These are phyloP conservation scores for Talaromyces nanjingensis DNA, from an alignment of 495 filamentous ascomycete genomes.

Conservation along the genomic window DNA sequence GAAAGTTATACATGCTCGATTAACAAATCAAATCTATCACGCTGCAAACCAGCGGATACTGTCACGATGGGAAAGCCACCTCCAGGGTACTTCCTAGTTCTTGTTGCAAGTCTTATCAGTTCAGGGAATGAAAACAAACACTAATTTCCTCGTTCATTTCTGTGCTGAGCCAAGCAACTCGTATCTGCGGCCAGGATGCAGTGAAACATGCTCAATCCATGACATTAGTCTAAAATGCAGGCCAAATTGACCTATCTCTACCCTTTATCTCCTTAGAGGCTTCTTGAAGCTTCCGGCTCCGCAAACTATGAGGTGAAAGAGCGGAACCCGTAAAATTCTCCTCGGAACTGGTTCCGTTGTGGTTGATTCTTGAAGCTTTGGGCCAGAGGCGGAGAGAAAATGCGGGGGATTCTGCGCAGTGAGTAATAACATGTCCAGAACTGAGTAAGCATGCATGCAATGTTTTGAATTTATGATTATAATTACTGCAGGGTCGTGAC, in stretches of 20 bases:
- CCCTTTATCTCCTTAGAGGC: background rate
- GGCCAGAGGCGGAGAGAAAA: background rate
- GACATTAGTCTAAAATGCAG: background rate
- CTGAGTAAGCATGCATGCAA: background rate
- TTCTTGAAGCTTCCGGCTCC: background rate
- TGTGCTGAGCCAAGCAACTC: too few relatives aligned
- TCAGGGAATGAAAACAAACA: background rate
- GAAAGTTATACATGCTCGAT: background rate
- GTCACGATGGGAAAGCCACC: background rate
- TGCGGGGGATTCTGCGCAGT: background rate
- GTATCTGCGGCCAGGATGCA: background rate
- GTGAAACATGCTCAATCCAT: background rate
- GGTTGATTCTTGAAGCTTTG: background rate
- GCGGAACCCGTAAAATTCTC: background rate
- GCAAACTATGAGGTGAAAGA: background rate
- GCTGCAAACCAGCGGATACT: background rate
- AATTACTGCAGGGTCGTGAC: background rate
- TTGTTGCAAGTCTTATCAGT: background rate
- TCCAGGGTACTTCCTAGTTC: background rate
- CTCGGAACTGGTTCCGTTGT: background rate
- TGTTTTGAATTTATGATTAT: too few relatives aligned
- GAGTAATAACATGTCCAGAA: background rate
- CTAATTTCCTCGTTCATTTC: background rate
- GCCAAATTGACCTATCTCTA: background rate
- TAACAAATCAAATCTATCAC: background rate